Base-by-base conservation (phyloP, 129 eudicot species). In the Kitagawia praeruptora region DNA sequence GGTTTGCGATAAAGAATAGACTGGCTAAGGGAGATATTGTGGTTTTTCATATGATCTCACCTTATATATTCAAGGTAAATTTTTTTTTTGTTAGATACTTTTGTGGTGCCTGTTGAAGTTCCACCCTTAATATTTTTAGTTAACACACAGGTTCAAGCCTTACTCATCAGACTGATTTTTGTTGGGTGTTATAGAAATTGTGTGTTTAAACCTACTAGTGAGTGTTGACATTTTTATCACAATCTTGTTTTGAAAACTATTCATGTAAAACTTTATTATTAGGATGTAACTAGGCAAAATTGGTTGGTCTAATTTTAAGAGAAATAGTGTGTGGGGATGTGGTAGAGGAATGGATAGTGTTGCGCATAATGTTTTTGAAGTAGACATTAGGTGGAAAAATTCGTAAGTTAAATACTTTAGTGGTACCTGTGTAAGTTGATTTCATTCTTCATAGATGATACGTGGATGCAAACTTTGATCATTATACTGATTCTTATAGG, bases 21-120 rank as follows among this genome's bases (percentile, higher is more conserved):
- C 77, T 91, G 31, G 74, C 83, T 14, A 89, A 93, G 81, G 98
- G 98, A 16, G 98, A 93, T 78, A 87, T 87, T 56, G 70, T 91
- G 78, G 82, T 91, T 54, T 93, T 93, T 67, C 92, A 87, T 79
- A 85, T 91, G 76, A 76, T 88, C 41, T 87, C 81, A 18, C 89
- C 92, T 64, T 85, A 91, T 87, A 91, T 82, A 81, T 86, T 91
- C 21, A 88, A 93, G 97, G 98, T 93, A 88, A 15, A 64, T 75
- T 12, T 12, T 31, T 76, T 21, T 21, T 28, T 18, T 34, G 25
- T 19, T 75, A 28, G 16, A 47, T 49, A 6, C 19, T 75, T 48
- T 49, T 1, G 21, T 12, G 18, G 46, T 51, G 13, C 46, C 28
- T 53, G 21, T 54, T 23, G 37, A 19, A 53, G 48, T 64, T 64